Evolutionary conservation across 345 rosid species (phyloP).

Genomic region (Raphanus raphanistrum): DNA sequence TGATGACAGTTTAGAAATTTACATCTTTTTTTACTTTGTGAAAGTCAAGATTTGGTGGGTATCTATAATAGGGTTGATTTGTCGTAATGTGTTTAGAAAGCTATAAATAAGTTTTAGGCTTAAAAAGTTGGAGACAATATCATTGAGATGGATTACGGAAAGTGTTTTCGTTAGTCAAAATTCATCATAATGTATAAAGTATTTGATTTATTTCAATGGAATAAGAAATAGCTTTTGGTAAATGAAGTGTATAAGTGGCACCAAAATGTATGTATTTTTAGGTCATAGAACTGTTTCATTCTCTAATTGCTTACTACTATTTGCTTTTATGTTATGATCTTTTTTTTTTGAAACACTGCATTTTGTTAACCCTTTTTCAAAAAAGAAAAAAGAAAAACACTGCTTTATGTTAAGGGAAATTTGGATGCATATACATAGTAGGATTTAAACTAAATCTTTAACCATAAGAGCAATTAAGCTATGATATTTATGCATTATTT

Average conservation of each 20-base stretch:
- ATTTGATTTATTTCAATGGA: constrained; percentile 5
- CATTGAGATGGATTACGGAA: constrained; percentile 15
- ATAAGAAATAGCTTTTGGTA: not conserved
- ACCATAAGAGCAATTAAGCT: too few relatives aligned
- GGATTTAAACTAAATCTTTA: too few relatives aligned
- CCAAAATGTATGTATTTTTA: not conserved
- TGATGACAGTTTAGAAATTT: not conserved
- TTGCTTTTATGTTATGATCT: not conserved
- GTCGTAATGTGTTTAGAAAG: not conserved
- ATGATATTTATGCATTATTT: too few relatives aligned
- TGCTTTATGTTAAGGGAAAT: too few relatives aligned
- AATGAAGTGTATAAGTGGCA: not conserved
- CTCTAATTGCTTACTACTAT: not conserved
- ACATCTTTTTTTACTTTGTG: not conserved
- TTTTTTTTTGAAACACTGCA: too few relatives aligned
- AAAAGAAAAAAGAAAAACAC: too few relatives aligned
- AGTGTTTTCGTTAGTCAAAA: constrained; percentile 16
- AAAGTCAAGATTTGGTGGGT: not conserved
- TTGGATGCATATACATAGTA: too few relatives aligned
- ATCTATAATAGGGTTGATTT: not conserved
- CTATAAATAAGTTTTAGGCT: not conserved
- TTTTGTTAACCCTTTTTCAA: too few relatives aligned
- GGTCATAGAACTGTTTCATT: too few relatives aligned
- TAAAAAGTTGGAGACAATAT: constrained; percentile 10
- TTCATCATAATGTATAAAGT: not conserved